Conservation (phyloP, 2,329 filamentous ascomycete genomes). For the Onygena corvina region DNA sequence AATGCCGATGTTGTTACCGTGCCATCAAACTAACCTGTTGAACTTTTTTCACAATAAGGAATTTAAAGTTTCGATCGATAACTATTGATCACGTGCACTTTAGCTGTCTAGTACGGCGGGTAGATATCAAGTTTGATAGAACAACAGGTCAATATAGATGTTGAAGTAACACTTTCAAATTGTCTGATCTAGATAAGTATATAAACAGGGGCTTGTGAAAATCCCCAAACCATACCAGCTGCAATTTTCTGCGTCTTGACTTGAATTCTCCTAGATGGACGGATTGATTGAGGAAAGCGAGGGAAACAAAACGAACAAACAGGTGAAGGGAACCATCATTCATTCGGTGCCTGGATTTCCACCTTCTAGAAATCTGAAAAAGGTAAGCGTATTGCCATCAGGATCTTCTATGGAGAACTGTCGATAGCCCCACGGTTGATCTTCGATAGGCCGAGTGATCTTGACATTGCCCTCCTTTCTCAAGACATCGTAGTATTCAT, state of each 20-base stretch:
- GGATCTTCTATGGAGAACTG: conserved; percentile 15
- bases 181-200: no score
- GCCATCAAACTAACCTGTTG: neutral
- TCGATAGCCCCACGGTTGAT: conserved; percentile 15
- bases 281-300: neutral
- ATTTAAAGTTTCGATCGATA: neutral
- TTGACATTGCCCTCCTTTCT: conserved; percentile 11
- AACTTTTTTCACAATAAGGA: no score
- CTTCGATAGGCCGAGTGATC: conserved; percentile 12
- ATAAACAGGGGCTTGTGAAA: no score
- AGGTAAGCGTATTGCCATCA: conserved; percentile 15
- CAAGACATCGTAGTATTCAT: conserved; percentile 15
- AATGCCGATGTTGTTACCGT: neutral
- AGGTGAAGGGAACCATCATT: neutral
- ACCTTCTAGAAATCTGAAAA: conserved; percentile 16
- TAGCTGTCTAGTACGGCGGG: no score
- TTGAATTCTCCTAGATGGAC: no score
- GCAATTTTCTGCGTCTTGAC: no score
- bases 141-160: no score
- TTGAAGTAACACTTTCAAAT: no score
- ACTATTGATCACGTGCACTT: no score
- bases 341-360: conserved; percentile 14
- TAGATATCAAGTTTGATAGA: no score
- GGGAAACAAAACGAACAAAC: neutral
- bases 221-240: no score